Evolutionary conservation across 2,329 filamentous ascomycete genomes (phyloP), one percentile per base, ranked within the genome.

Genomic region (Scortechinia acanthostroma): DNA sequence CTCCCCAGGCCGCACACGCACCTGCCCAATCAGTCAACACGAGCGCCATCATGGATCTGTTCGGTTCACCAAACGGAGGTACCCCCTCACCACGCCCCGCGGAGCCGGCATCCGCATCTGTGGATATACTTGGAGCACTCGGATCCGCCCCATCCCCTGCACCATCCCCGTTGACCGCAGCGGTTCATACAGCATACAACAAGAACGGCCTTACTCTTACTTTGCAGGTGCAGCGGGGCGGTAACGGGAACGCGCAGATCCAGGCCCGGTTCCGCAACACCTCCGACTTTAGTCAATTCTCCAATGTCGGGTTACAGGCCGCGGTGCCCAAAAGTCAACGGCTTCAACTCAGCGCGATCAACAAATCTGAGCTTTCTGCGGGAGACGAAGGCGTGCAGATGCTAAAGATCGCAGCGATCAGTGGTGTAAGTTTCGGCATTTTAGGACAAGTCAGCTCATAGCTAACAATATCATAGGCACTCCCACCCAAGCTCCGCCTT

Each of bases 261-360:
- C 73, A 84, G 43, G 90, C 90, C 15, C 81, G 83, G 5, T 98
- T 98, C 73, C 79, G 77, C 30, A 97, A 97, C 62, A 77, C 68
- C 0, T 85, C 83, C 14, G 73, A 74, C 47, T 79, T 84, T 22
- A 74, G 17, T 6, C 14, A 73, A 14, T 71, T 97, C 43, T 82
- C 82, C 15, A 79, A 77, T 42, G 87, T 97, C 22, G 88, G 88
- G 21, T 64, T 98, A 52, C 93, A 98, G 63, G 93, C 91, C 37
- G 93, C 93, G 1, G 93, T 98, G 45, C 93, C 93, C 5, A 98
- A 97, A 68, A 89, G 87, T 40, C 93, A 98, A 66, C 95, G 93
- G 62, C 68, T 98, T 56, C 90, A 96, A 60, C 69, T 98, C 52
- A 85, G 94, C 61, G 88, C 85, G 47, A 95, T 98, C 52, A 95